Evolutionary conservation across 2,329 filamentous ascomycete genomes (phyloP).

Genomic region (Hypoxylon sp.): DNA sequence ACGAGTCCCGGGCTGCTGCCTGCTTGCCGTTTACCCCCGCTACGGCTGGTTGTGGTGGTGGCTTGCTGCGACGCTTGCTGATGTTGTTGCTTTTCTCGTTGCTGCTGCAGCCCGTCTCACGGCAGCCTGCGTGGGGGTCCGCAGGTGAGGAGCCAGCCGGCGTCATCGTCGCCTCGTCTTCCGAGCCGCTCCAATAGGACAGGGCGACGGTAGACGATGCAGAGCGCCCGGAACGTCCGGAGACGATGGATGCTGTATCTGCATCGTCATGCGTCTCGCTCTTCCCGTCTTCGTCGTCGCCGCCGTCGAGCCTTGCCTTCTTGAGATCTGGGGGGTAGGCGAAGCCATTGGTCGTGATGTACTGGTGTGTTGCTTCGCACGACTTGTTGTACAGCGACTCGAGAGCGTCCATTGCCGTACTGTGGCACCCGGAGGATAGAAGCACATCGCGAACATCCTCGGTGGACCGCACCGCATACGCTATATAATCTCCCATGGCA

Average conservation of each 20-base stretch:
- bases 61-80: slow-evolving; percentile 19
- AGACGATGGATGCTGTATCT: slow-evolving; percentile 40
- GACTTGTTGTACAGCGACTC: slow-evolving; percentile 44
- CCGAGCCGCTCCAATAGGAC: slow-evolving; percentile 42
- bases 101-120: slow-evolving; percentile 1
- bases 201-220: slow-evolving; percentile 38
- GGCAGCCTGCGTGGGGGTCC: slow-evolving; percentile 12
- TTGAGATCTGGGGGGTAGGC: slow-evolving; percentile 34
- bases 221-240: slow-evolving; percentile 37
- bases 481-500: slow-evolving; percentile 35
- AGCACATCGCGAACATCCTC: slow-evolving; percentile 37
- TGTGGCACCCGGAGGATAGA: slow-evolving; percentile 38
- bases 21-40: neutral
- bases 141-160: slow-evolving; percentile 26
- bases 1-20: slow-evolving; percentile 6
- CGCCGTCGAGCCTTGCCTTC: slow-evolving; percentile 22
- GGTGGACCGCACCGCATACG: slow-evolving; percentile 40
- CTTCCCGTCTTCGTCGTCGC: slow-evolving; percentile 15
- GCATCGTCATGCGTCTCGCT: slow-evolving; percentile 36
- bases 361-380: slow-evolving; percentile 42
- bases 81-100: slow-evolving; percentile 15
- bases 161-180: slow-evolving; percentile 38
- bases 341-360: slow-evolving; percentile 43
- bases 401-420: slow-evolving; percentile 35
- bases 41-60: no score